phyloP scores from a whole-genome alignment of 371 early-diverging fungal species.

The Mycotypha africana region DNA sequence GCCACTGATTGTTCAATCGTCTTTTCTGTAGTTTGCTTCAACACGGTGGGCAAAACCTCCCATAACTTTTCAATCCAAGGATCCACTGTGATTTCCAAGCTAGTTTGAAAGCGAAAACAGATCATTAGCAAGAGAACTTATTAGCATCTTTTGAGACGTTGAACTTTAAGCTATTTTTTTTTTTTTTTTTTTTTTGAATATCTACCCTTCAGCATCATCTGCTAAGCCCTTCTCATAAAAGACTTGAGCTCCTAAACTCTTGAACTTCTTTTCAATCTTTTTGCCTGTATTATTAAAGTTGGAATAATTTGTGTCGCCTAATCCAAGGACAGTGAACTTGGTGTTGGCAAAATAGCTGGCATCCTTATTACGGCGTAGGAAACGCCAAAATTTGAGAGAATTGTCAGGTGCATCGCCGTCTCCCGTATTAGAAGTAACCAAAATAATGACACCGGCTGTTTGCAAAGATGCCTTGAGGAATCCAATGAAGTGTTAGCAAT shows the following conservation, averaged over 20 bases:
- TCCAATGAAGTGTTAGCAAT: too few species aligned
- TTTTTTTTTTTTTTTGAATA: too few species aligned
- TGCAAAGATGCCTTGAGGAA: constrained; percentile 30
- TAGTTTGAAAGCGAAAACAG: constrained; percentile 8
- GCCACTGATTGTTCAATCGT: constrained; percentile 9
- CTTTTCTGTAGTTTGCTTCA: constrained; percentile 9
- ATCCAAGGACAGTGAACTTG: constrained; percentile 53
- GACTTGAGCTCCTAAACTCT: constrained; percentile 66
- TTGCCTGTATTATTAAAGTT: constrained; percentile 86
- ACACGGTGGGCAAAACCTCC: constrained; percentile 56
- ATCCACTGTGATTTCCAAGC: constrained; percentile 82
- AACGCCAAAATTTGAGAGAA: constrained; percentile 82
- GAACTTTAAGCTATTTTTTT: too few species aligned
- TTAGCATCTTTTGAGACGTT: too few species aligned
- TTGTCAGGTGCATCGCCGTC: constrained; percentile 97
- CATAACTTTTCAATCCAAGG: constrained; percentile 91
- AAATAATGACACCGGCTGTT: constrained; percentile 57
- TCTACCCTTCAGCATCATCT: constrained; percentile 86
- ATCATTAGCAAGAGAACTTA: too few species aligned
- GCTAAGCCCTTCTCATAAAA: constrained; percentile 79
- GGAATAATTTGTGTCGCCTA: constrained; percentile 92
- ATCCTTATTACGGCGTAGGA: constrained; percentile 60
- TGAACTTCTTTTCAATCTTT: constrained; percentile 67
- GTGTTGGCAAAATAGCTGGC: constrained; percentile 43
- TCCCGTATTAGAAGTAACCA: constrained; percentile 89